Conservation (phyloP, 306 rosid species). For the Prunus mume region DNA sequence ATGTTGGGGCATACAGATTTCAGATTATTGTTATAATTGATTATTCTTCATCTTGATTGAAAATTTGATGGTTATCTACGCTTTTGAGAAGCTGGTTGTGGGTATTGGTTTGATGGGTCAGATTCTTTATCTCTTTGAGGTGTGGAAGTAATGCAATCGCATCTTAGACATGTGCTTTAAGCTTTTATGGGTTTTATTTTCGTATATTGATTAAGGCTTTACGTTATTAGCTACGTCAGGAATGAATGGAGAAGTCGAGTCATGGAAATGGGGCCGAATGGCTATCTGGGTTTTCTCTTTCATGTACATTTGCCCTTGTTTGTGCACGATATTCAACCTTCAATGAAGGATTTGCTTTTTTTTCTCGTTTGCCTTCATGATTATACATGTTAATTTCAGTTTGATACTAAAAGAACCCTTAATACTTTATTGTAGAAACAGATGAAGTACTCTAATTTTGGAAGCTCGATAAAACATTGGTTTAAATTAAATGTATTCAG, state of each 20-base stretch:
- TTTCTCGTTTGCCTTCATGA: background rate
- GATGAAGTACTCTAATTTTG: background rate
- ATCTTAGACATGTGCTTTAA: background rate
- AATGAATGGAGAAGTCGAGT: background rate
- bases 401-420: background rate
- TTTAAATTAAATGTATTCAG: background rate
- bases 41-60: background rate
- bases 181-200: background rate
- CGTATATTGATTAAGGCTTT: background rate
- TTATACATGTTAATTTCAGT: background rate
- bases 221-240: background rate
- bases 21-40: conserved; percentile 1
- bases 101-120: background rate
- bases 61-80: background rate
- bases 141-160: background rate
- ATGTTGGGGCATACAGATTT: background rate
- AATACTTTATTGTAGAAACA: background rate
- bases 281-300: background rate
- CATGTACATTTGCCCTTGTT: background rate
- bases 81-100: conserved; percentile 1
- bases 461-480: background rate
- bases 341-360: background rate
- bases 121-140: background rate
- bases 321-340: background rate
- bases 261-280: background rate